These are phyloP conservation scores for Protomyces macrosporus DNA, from an alignment of 1,139 yeast species.

Conservation along the genomic window DNA sequence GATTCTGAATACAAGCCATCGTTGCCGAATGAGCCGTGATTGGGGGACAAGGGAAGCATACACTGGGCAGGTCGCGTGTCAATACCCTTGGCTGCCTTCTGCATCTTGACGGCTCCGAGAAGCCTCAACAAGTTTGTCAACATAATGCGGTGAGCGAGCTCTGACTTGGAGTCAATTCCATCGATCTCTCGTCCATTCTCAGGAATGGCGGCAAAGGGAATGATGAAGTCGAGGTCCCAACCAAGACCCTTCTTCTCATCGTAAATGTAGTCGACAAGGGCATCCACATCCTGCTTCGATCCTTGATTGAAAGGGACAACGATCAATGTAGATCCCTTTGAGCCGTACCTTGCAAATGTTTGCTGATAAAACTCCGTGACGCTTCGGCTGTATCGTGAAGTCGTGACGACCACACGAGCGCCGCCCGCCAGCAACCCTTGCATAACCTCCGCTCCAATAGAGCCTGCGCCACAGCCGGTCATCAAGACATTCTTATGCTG, in stretches of 20 bases:
- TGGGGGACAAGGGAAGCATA: constrained; percentile 91
- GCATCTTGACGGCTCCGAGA: constrained; percentile 81
- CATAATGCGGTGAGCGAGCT: constrained; percentile 97
- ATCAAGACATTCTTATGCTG: constrained; percentile 82
- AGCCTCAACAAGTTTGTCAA: constrained; percentile 88
- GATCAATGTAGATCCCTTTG: constrained; percentile 81
- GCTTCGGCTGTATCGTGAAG: constrained; percentile 88
- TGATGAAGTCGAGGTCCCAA: constrained; percentile 93
- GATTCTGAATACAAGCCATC: constrained; percentile 98
- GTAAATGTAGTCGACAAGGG: constrained; percentile 78
- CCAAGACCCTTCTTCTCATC: constrained; percentile 89
- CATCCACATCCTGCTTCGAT: constrained; percentile 85
- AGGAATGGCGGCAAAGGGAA: constrained; percentile 98
- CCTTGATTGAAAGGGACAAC: constrained; percentile 95
- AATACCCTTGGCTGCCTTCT: constrained; percentile 64
- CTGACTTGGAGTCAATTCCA: constrained; percentile 87
- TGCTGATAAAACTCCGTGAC: constrained; percentile 95
- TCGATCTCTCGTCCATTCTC: constrained; percentile 96
- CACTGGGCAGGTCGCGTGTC: constrained; percentile 99
- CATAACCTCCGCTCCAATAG: constrained; percentile 94
- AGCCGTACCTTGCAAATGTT: constrained; percentile 86
- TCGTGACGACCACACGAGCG: constrained; percentile 93
- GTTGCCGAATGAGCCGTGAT: constrained; percentile 96
- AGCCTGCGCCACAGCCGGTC: constrained; percentile 98
- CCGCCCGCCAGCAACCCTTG: constrained; percentile 97